These are phyloP conservation scores for Hymenoscyphus albidus DNA, from an alignment of 2,329 filamentous ascomycete genomes.

Conservation along the genomic window DNA sequence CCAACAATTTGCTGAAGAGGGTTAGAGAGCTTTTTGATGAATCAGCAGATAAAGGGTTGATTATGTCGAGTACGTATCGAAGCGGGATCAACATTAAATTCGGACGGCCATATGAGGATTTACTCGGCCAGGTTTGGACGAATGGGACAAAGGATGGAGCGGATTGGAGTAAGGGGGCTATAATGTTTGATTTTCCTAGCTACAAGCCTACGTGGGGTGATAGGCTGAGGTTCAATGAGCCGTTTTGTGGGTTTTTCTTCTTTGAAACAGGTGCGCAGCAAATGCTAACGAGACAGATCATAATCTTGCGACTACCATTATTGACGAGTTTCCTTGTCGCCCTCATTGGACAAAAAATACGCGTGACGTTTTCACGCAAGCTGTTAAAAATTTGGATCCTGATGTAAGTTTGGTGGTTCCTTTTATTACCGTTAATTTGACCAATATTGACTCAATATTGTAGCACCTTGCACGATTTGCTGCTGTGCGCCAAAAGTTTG, in stretches of 20 bases:
- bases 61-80: conserved; percentile 22
- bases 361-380: conserved; percentile 17
- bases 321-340: conserved; percentile 22
- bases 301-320: conserved; percentile 15
- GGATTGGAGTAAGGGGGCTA: conserved; percentile 21
- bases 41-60: conserved; percentile 11
- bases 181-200: conserved; percentile 24
- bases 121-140: conserved; percentile 18
- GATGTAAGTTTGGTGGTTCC: conserved; percentile 12
- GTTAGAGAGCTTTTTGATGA: conserved; percentile 19
- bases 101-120: conserved; percentile 20
- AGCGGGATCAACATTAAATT: conserved; percentile 26
- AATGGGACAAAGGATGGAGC: conserved; percentile 11
- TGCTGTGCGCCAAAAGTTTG: conserved; percentile 18
- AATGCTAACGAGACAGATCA: conserved; percentile 16
- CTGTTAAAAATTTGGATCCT: conserved; percentile 18
- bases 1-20: conserved; percentile 19
- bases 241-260: conserved; percentile 18
- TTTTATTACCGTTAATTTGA: background rate
- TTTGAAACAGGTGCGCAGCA: background rate
- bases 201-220: conserved; percentile 19
- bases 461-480: conserved; percentile 18
- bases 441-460: background rate
- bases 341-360: conserved; percentile 25
- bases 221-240: conserved; percentile 21